These are phyloP conservation scores for Helianthus annuus DNA, from an alignment of 129 eudicot genomes.

Conservation along the genomic window HanXRQr2.0-SUNRISE NC_035447.2:15557457-15557956, in stretches of 20 bases:
- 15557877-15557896: constrained; percentile 45
- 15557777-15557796: constrained; percentile 12
- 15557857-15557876: constrained; percentile 50
- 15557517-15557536: constrained; percentile 47
- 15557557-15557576: constrained; percentile 51
- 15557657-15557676: constrained; percentile 38
- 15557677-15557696: constrained; percentile 42
- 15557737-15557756: background rate
- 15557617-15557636: constrained; percentile 48
- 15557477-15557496: constrained; percentile 34
- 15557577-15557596: constrained; percentile 41
- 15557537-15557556: constrained; percentile 42
- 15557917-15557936: constrained; percentile 12
- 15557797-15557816: constrained; percentile 48
- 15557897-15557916: constrained; percentile 25
- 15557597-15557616: constrained; percentile 49
- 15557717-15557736: background rate
- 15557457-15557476: constrained; percentile 27
- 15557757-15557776: background rate
- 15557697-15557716: background rate
- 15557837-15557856: constrained; percentile 50
- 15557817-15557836: constrained; percentile 38
- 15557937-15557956: constrained; percentile 21
- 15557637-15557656: constrained; percentile 39
- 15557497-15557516: constrained; percentile 43